These are phyloP conservation scores for Diaporthe humulicola DNA, from an alignment of 2,329 filamentous ascomycete genomes.

Conservation along the genomic window DNA sequence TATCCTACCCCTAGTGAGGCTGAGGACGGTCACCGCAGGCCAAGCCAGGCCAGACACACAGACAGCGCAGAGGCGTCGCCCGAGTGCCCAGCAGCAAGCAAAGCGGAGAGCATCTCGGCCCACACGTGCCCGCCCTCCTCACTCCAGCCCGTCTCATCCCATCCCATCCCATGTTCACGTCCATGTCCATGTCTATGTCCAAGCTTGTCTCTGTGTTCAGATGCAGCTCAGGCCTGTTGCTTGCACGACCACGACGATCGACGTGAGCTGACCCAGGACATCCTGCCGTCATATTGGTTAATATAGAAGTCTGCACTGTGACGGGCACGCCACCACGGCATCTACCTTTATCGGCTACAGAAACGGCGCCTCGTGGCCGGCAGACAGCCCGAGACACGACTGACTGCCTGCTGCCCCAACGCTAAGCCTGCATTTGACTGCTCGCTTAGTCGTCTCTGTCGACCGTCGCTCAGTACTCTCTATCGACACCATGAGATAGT, in stretches of 20 bases:
- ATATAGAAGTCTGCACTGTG: background rate
- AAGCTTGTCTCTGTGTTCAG: background rate
- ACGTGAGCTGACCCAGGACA: slow-evolving; percentile 8
- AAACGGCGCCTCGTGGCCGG: slow-evolving; percentile 40
- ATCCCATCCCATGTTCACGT: background rate
- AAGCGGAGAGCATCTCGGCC: background rate
- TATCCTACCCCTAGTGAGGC: background rate
- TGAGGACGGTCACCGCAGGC: slow-evolving; percentile 6
- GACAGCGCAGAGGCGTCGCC: background rate
- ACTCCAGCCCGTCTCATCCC: background rate
- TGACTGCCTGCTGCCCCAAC: slow-evolving; percentile 14
- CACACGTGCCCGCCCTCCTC: slow-evolving; percentile 16
- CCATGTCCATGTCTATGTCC: background rate
- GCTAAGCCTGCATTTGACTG: slow-evolving; percentile 36
- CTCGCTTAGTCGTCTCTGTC: slow-evolving; percentile 27
- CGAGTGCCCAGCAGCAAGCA: background rate
- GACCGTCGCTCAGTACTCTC: background rate
- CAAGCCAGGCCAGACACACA: background rate
- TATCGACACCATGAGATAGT: slow-evolving; percentile 25
- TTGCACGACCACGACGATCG: slow-evolving; percentile 23
- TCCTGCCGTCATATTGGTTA: slow-evolving; percentile 14
- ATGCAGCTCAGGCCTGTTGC: slow-evolving; percentile 22
- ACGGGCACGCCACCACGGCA: background rate
- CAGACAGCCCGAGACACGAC: slow-evolving; percentile 37
- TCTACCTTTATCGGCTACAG: slow-evolving; percentile 31